These are phyloP conservation scores for Colletotrichum endophyticum DNA, from an alignment of 2,329 filamentous ascomycete species.

Conservation along the genomic window DNA sequence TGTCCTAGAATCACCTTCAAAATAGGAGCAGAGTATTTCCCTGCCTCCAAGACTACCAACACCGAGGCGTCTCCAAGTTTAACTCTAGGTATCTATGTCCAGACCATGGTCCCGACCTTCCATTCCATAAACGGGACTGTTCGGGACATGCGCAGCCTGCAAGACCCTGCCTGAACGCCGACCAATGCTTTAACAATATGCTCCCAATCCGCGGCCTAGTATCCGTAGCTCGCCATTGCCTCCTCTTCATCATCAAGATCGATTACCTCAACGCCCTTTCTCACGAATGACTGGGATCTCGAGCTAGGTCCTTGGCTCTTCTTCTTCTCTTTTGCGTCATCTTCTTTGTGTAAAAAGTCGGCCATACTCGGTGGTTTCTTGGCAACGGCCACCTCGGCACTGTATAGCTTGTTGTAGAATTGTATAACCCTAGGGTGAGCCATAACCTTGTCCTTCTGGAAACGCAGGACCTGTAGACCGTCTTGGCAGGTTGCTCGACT, in stretches of 20 bases:
- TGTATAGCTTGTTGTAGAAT: slow-evolving; percentile 85
- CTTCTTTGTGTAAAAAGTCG: slow-evolving; percentile 39
- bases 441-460: slow-evolving; percentile 91
- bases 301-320: slow-evolving; percentile 23
- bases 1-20: neutral
- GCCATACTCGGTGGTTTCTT: slow-evolving; percentile 38
- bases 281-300: slow-evolving; percentile 12
- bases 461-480: slow-evolving; percentile 86
- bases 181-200: neutral
- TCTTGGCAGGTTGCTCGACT: slow-evolving; percentile 89
- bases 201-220: neutral
- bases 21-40: neutral
- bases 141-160: neutral
- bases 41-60: neutral
- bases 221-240: slow-evolving; percentile 50
- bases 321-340: slow-evolving; percentile 26
- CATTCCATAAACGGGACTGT: neutral
- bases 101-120: neutral
- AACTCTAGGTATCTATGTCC: slow-evolving; percentile 1
- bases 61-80: neutral
- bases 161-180: neutral
- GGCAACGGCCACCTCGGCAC: slow-evolving; percentile 62
- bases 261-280: slow-evolving; percentile 26
- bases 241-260: slow-evolving; percentile 56
- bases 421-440: slow-evolving; percentile 85